phyloP scores from a whole-genome alignment of 1,284 basidiomycete species.

The Heliocybe sulcata region DNA sequence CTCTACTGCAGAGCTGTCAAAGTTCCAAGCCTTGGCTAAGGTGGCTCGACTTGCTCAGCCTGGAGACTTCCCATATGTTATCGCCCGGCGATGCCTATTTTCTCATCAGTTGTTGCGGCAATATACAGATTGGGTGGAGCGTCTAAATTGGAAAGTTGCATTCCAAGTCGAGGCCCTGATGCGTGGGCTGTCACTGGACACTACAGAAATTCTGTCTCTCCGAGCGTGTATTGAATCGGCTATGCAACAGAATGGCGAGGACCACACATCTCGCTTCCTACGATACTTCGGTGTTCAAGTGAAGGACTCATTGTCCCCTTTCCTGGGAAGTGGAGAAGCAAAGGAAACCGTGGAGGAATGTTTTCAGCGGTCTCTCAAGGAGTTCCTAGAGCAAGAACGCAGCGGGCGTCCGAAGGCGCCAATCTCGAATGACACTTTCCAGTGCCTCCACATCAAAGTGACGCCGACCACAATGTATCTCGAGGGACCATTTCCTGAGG shows the following conservation, averaged over 20 bases:
- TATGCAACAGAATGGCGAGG: slow-evolving; percentile 19
- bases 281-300: slow-evolving; percentile 20
- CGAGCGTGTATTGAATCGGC: slow-evolving; percentile 22
- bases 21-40: slow-evolving; percentile 27
- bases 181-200: slow-evolving; percentile 28
- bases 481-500: slow-evolving; percentile 57
- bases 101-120: slow-evolving; percentile 22
- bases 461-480: slow-evolving; percentile 53
- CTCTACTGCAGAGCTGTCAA: slow-evolving; percentile 18
- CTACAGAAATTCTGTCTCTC: slow-evolving; percentile 33
- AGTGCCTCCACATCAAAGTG: slow-evolving; percentile 46
- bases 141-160: slow-evolving; percentile 34
- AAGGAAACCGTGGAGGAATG: slow-evolving; percentile 23
- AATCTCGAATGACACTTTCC: slow-evolving; percentile 32
- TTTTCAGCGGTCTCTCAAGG: slow-evolving; percentile 24
- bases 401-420: neutral
- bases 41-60: slow-evolving; percentile 26
- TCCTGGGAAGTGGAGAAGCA: slow-evolving; percentile 15
- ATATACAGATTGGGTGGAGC: slow-evolving; percentile 24
- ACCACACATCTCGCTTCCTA: slow-evolving; percentile 27
- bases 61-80: slow-evolving; percentile 23
- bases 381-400: slow-evolving; percentile 17
- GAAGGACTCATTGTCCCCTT: slow-evolving; percentile 19
- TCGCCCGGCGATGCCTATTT: slow-evolving; percentile 32
- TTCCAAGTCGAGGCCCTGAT: slow-evolving; percentile 44